Evolutionary conservation across 176 grass and related monocot species (phyloP).

Genomic region (Bonia amplexicaulis): DNA sequence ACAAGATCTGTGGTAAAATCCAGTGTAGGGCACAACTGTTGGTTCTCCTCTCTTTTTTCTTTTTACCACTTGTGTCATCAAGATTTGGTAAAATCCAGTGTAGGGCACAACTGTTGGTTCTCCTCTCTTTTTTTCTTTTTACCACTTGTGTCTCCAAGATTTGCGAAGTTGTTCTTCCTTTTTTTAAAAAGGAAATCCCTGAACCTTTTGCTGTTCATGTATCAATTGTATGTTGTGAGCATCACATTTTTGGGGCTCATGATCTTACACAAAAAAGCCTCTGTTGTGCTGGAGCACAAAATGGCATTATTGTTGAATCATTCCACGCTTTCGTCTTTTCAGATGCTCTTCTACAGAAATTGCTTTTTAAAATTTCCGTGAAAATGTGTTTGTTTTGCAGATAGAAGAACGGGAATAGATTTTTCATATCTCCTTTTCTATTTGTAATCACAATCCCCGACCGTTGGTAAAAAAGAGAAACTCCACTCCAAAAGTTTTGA

Average conservation of each 20-base stretch:
- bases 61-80: background rate
- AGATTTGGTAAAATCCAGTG: constrained; percentile 30
- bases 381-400: constrained; percentile 15
- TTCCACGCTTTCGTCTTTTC: background rate
- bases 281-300: background rate
- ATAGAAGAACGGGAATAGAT: background rate
- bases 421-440: background rate
- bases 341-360: constrained; percentile 12
- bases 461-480: constrained; percentile 21
- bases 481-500: background rate
- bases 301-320: constrained; percentile 18
- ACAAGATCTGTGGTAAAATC: constrained; percentile 36
- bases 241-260: background rate
- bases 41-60: background rate
- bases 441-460: constrained; percentile 16
- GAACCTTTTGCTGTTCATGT: background rate
- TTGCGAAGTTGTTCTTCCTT: background rate
- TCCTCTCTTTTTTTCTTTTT: background rate
- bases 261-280: constrained; percentile 4
- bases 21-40: constrained; percentile 4
- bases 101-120: background rate
- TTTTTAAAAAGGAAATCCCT: background rate
- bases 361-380: background rate
- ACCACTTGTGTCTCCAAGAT: constrained; percentile 1
- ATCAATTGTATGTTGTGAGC: background rate